phyloP scores from a whole-genome alignment of 805 yeast species.

The Saturnispora mendoncae region DNA sequence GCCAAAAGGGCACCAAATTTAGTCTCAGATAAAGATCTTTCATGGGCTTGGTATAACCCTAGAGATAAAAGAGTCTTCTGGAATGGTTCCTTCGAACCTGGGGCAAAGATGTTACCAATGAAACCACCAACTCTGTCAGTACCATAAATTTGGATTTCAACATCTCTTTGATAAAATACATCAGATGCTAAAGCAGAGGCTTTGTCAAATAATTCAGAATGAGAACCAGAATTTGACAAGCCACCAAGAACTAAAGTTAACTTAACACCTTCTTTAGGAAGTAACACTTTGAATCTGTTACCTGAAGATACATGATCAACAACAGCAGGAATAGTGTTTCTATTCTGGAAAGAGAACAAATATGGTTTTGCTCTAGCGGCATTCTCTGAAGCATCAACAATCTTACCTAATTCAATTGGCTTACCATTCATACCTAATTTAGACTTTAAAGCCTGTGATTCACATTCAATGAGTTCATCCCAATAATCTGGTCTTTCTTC shows the following conservation, averaged over 20 bases:
- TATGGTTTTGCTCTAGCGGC: constrained; percentile 65
- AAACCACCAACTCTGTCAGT: constrained; percentile 76
- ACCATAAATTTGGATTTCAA: constrained; percentile 57
- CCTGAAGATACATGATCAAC: constrained; percentile 68
- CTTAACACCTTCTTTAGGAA: constrained; percentile 65
- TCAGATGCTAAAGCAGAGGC: constrained; percentile 48
- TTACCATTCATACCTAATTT: constrained; percentile 59
- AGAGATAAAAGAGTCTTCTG: constrained; percentile 48
- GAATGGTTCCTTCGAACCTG: constrained; percentile 43
- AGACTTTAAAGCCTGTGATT: constrained; percentile 45
- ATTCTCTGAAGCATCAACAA: constrained; percentile 75
- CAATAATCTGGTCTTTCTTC: constrained; percentile 63
- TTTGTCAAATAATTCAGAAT: constrained; percentile 33
- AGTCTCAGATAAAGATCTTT: constrained; percentile 51
- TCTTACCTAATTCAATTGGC: constrained; percentile 48
- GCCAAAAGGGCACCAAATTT: constrained; percentile 44
- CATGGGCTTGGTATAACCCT: constrained; percentile 62
- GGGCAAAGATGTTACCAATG: constrained; percentile 57
- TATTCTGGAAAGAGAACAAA: constrained; percentile 58
- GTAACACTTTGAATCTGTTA: constrained; percentile 53
- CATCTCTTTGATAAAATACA: constrained; percentile 61
- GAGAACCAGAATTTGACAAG: constrained; percentile 36
- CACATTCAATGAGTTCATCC: constrained; percentile 69
- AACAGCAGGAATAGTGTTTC: constrained; percentile 53
- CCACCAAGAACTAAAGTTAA: constrained; percentile 73